These are phyloP conservation scores for Rhamnella rubrinervis DNA, from an alignment of 331 rosid species.

Conservation along the genomic window DNA sequence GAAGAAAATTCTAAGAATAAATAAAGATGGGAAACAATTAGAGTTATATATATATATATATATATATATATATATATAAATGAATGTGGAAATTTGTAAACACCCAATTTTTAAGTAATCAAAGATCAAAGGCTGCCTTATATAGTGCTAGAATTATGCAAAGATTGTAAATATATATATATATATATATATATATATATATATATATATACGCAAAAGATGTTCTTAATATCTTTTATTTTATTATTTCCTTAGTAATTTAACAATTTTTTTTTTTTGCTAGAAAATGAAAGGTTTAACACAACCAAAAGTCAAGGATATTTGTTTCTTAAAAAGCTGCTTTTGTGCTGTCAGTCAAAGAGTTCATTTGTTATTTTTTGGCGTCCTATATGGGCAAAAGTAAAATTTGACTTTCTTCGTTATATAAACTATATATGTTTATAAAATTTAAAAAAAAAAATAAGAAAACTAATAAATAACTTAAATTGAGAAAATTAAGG, in stretches of 20 bases:
- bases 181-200: no score
- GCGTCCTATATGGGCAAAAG: not conserved
- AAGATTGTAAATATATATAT: no score
- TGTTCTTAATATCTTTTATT: no score
- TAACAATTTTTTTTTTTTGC: not conserved
- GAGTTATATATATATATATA: no score
- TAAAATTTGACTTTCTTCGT: not conserved
- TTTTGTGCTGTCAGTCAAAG: constrained; percentile 13
- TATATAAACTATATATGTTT: not conserved
- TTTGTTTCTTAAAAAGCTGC: not conserved
- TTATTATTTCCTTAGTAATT: not conserved
- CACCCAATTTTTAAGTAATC: no score
- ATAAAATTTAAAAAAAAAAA: not conserved
- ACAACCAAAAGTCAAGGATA: not conserved
- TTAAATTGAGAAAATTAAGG: no score
- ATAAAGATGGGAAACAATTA: not conserved
- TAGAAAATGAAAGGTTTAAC: not conserved
- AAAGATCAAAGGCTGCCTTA: no score
- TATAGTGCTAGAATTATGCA: no score
- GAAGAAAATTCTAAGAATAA: not conserved
- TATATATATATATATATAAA: no score
- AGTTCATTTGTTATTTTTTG: not conserved
- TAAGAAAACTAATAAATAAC: not conserved
- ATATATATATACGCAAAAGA: no score
- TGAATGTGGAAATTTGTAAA: no score